Evolutionary conservation across 345 rosid species (phyloP).

Genomic region (Dipteronia dyeriana): DNA sequence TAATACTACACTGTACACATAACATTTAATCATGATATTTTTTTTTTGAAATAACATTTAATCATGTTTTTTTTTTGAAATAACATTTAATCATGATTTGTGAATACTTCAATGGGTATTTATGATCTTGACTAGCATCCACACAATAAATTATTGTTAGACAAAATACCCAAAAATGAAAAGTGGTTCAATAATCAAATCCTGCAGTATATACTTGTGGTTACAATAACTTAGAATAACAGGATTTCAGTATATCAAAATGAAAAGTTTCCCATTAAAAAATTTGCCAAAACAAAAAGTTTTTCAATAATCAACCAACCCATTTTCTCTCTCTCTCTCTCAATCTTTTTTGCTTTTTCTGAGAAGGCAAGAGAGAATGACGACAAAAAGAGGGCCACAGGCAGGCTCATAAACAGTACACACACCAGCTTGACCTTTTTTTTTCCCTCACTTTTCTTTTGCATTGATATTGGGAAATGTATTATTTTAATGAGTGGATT

Average conservation of each 20-base stretch:
- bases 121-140: not conserved
- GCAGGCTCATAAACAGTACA: not conserved
- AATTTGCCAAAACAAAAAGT: slow-evolving; percentile 16
- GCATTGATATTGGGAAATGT: slow-evolving; percentile 32
- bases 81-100: too few species aligned
- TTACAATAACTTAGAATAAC: not conserved
- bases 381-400: slow-evolving; percentile 33
- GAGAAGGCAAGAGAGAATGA: slow-evolving; percentile 14
- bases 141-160: not conserved
- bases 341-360: slow-evolving; percentile 14
- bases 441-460: slow-evolving; percentile 9
- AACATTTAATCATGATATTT: too few species aligned
- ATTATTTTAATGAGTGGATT: slow-evolving; percentile 35
- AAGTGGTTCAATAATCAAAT: not conserved
- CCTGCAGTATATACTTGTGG: not conserved
- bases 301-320: slow-evolving; percentile 15
- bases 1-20: too few species aligned
- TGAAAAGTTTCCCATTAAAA: slow-evolving; percentile 21
- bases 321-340: slow-evolving; percentile 5
- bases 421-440: slow-evolving; percentile 5
- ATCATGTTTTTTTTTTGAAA: too few species aligned
- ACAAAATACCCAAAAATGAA: slow-evolving; percentile 8
- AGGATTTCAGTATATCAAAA: slow-evolving; percentile 31
- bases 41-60: too few species aligned
- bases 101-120: not conserved